Evolutionary conservation across 352 stramenopile species (phyloP), one percentile per base, ranked within the genome.

Genomic region (Peronospora farinosa): DNA sequence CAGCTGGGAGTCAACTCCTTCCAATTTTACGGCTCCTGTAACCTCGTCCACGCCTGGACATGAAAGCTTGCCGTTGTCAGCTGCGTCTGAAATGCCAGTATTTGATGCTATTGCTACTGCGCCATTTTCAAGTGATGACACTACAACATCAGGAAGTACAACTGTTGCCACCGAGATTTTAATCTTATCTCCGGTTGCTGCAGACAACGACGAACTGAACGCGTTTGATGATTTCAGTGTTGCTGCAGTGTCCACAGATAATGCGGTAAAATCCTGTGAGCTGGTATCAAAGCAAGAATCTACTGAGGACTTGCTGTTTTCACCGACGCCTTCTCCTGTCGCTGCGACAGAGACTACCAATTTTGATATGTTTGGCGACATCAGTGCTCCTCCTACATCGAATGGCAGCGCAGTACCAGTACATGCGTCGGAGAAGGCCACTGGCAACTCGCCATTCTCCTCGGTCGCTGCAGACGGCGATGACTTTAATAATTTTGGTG

Each of bases 101-200:
- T 70, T 78, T 11, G 51, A 59, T 50, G 52, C 47, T 10, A 69
- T 70, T 40, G 55, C 46, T 7, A 10, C 49, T 8, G 30, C 57
- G 19, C 47, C 49, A 23, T 0, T 47, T 27, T 58, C 41, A 13
- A 52, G 15, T 8, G 40, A 57, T 28, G 52, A 12, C 23, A 21
- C 25, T 35, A 41, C 31, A 9, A 30, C 41, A 10, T 21, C 33
- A 40, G 37, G 38, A 15, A 52, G 3, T 7, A 28, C 27, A 23
- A 28, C 30, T 47, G 54, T 40, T 45, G 40, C 28, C 13, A 63
- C 40, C 2, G 51, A 49, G 10, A 57, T 60, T 39, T 63, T 60
- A 12, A 47, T 63, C 10, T 63, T 69, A 12, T 65, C 61, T 44
- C 47, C 61, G 0, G 47, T 52, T 43, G 42, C 56, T 32, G 38